Percentiles rank a stretch among this genome's conserved stretches.
phyloP scores from a whole-genome alignment of 2,329 filamentous ascomycete genomes.

The Calonectria crousiana region DNA sequence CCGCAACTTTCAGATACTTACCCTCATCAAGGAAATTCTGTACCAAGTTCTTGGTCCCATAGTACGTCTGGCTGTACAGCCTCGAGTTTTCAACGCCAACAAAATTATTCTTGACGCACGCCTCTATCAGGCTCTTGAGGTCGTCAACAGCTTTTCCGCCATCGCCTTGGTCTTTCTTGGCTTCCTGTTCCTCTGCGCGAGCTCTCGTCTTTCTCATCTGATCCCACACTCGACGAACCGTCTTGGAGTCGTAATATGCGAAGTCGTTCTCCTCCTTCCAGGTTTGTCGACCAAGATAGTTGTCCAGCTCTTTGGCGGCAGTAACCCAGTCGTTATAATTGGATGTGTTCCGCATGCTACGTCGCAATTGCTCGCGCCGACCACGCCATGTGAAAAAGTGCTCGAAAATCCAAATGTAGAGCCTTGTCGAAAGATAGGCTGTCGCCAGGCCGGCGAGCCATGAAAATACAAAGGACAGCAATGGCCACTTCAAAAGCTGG shows the following conservation, averaged over 20 bases:
- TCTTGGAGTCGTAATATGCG: slow-evolving; percentile 90
- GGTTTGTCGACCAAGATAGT: slow-evolving; percentile 80
- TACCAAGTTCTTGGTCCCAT: slow-evolving; percentile 94
- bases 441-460: slow-evolving; percentile 82
- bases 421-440: slow-evolving; percentile 82
- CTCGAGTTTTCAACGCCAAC: slow-evolving; percentile 93
- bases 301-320: slow-evolving; percentile 83
- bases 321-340: slow-evolving; percentile 87
- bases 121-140: slow-evolving; percentile 82
- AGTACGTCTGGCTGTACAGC: slow-evolving; percentile 98
- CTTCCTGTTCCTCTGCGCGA: slow-evolving; percentile 66
- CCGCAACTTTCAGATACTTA: slow-evolving; percentile 48
- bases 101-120: slow-evolving; percentile 98
- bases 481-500: slow-evolving; percentile 89
- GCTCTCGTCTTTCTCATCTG: slow-evolving; percentile 78
- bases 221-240: slow-evolving; percentile 80
- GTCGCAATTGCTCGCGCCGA: slow-evolving; percentile 76
- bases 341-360: slow-evolving; percentile 76
- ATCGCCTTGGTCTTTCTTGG: slow-evolving; percentile 52
- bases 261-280: slow-evolving; percentile 86
- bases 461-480: slow-evolving; percentile 81
- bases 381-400: slow-evolving; percentile 92
- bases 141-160: slow-evolving; percentile 75
- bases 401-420: slow-evolving; percentile 95
- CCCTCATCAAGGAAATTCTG: slow-evolving; percentile 91